Percentiles rank a stretch among this genome's conserved stretches.
These are phyloP conservation scores for Oryza glaberrima DNA, from an alignment of 176 grass and related monocot genomes.

Conservation along the genomic window DNA sequence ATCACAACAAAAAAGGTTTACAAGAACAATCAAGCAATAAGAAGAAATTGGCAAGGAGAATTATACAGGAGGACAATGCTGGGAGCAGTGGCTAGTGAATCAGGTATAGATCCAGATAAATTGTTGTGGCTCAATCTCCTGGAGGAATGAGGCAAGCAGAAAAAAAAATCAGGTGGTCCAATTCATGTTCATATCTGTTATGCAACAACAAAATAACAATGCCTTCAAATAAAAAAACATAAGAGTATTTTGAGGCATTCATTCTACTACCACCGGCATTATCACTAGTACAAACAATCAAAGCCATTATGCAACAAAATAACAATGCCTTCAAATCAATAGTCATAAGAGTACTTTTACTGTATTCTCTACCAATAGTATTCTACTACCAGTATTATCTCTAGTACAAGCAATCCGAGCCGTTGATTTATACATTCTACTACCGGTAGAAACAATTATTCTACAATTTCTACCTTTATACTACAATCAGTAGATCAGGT, in stretches of 20 bases:
- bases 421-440: no score
- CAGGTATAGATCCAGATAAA: slow-evolving; percentile 70
- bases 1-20: slow-evolving; percentile 4
- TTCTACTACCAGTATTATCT: no score
- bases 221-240: neutral
- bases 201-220: slow-evolving; percentile 4
- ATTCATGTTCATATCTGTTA: neutral
- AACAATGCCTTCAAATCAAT: neutral
- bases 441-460: no score
- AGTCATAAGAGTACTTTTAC: neutral
- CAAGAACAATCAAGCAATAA: slow-evolving; percentile 18
- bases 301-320: neutral
- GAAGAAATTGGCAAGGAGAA: slow-evolving; percentile 5
- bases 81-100: slow-evolving; percentile 55
- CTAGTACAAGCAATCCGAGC: no score
- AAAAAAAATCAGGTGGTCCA: neutral
- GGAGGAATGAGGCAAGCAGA: slow-evolving; percentile 9
- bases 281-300: no score
- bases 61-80: slow-evolving; percentile 55
- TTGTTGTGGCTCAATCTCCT: slow-evolving; percentile 84
- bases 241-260: no score
- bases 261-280: no score
- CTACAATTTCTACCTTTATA: no score
- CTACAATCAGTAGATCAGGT: no score
- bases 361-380: no score